Conservation (phyloP, 1,284 basidiomycete species). For the Ustilago sp. region DNA sequence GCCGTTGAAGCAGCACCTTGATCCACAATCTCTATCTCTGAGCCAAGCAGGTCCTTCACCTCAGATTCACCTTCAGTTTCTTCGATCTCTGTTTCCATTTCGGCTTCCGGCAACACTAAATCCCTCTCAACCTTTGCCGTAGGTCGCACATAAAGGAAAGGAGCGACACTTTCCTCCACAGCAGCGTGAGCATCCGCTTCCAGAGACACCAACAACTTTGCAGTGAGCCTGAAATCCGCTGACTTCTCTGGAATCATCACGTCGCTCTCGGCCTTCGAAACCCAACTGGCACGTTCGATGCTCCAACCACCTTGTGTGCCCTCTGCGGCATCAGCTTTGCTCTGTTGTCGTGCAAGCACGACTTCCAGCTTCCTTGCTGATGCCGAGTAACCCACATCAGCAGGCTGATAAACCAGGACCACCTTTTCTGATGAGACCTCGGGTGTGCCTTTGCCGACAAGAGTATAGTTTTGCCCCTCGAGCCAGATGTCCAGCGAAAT, state of each 20-base stretch:
- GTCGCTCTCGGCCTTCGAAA: slow-evolving; percentile 23
- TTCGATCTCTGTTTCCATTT: slow-evolving; percentile 1
- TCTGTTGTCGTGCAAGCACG: slow-evolving; percentile 9
- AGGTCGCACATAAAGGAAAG: slow-evolving; percentile 6
- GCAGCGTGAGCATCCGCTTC: slow-evolving; percentile 8
- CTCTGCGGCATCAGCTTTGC: slow-evolving; percentile 3
- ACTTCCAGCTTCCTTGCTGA: slow-evolving; percentile 26
- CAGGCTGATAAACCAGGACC: slow-evolving; percentile 25
- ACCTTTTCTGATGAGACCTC: slow-evolving; percentile 10
- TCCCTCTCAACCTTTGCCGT: not conserved
- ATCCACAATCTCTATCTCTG: slow-evolving; percentile 23
- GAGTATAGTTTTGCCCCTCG: slow-evolving; percentile 26
- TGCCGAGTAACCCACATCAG: slow-evolving; percentile 7
- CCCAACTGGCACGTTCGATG: slow-evolving; percentile 20
- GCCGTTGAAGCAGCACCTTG: not conserved
- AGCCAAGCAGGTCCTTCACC: slow-evolving; percentile 7
- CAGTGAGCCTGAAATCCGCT: slow-evolving; percentile 31
- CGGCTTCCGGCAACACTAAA: not conserved
- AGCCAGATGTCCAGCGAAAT: slow-evolving; percentile 38
- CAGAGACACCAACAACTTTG: not conserved
- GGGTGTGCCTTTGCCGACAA: not conserved
- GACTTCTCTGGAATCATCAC: slow-evolving; percentile 36
- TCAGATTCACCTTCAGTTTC: slow-evolving; percentile 2
- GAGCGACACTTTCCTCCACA: slow-evolving; percentile 12
- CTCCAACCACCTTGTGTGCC: slow-evolving; percentile 14